Percentiles rank a stretch among this genome's conserved stretches.
These are phyloP conservation scores for Evernia prunastri DNA, from an alignment of 495 filamentous ascomycete genomes.

Conservation along the genomic window DNA sequence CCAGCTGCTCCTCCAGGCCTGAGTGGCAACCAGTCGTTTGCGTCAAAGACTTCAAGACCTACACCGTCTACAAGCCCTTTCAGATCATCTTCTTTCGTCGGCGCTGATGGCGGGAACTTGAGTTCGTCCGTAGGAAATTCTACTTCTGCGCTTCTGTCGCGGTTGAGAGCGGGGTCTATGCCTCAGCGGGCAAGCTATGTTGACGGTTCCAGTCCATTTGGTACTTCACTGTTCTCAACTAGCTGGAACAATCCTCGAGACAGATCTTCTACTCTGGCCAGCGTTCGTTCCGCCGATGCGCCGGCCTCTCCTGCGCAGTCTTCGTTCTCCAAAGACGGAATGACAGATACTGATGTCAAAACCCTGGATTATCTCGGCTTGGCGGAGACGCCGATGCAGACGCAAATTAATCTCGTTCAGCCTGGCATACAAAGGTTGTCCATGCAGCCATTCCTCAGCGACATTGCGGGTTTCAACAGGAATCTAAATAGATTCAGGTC, in stretches of 20 bases:
- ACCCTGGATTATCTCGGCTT: constrained; percentile 94
- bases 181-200: constrained; percentile 73
- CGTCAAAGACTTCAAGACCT: constrained; percentile 77
- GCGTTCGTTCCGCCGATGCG: constrained; percentile 81
- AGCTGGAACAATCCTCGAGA: constrained; percentile 73
- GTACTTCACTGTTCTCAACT: constrained; percentile 80
- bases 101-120: constrained; percentile 48
- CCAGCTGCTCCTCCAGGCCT: constrained; percentile 49
- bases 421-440: constrained; percentile 50
- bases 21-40: constrained; percentile 55
- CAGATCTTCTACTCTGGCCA: constrained; percentile 74
- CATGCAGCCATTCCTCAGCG: constrained; percentile 68
- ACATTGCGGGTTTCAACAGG: constrained; percentile 65
- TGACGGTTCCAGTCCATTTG: constrained; percentile 65
- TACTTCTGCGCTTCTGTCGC: constrained; percentile 70
- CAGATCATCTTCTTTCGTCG: constrained; percentile 64
- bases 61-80: constrained; percentile 91
- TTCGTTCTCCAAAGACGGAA: constrained; percentile 82
- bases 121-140: constrained; percentile 26
- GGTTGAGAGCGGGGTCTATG: constrained; percentile 90
- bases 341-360: constrained; percentile 79
- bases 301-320: constrained; percentile 85
- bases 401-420: constrained; percentile 62
- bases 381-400: constrained; percentile 85
- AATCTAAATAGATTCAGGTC: constrained; percentile 85